Evolutionary conservation across 2,329 filamentous ascomycete genomes (phyloP).

Genomic region (Alternaria conjuncta): DNA sequence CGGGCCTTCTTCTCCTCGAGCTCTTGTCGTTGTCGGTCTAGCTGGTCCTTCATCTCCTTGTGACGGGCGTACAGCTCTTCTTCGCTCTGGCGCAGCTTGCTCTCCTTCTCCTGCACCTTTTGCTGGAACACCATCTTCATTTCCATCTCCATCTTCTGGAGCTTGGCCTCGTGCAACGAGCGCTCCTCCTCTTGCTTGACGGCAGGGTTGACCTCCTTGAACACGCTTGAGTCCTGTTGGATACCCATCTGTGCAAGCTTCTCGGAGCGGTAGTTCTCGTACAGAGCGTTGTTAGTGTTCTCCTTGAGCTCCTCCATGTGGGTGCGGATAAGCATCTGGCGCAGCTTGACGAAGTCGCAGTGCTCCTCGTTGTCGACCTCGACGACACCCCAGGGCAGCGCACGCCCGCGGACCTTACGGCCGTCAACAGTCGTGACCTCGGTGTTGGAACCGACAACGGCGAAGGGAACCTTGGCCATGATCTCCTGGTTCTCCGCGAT

Average conservation of each 20-base stretch:
- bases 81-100: constrained; percentile 99
- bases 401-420: constrained; percentile 92
- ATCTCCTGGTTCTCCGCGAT: constrained; percentile 99
- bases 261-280: constrained; percentile 99
- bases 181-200: constrained; percentile 99
- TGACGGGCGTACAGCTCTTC: constrained; percentile 98
- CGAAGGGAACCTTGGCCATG: constrained; percentile 99
- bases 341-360: constrained; percentile 99
- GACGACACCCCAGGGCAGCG: constrained; percentile 97
- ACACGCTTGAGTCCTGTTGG: constrained; percentile 96
- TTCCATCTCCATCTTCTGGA: constrained; percentile 99
- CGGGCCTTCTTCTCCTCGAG: constrained; percentile 98
- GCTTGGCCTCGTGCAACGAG: constrained; percentile 97
- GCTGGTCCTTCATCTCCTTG: constrained; percentile 99
- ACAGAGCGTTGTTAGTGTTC: constrained; percentile 98
- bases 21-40: constrained; percentile 92
- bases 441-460: constrained; percentile 94
- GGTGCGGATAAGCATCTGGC: constrained; percentile 99
- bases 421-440: constrained; percentile 92
- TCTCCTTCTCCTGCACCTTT: constrained; percentile 99
- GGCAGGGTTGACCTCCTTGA: constrained; percentile 99
- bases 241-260: constrained; percentile 99
- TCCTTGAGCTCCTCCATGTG: constrained; percentile 99
- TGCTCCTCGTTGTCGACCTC: constrained; percentile 99
- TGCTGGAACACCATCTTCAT: constrained; percentile 99